A percentile compares a stretch with the other conserved stretches of the same genome.
Conservation (phyloP, 257 asterid genomes). For the Oldenlandia corymbosa region DNA sequence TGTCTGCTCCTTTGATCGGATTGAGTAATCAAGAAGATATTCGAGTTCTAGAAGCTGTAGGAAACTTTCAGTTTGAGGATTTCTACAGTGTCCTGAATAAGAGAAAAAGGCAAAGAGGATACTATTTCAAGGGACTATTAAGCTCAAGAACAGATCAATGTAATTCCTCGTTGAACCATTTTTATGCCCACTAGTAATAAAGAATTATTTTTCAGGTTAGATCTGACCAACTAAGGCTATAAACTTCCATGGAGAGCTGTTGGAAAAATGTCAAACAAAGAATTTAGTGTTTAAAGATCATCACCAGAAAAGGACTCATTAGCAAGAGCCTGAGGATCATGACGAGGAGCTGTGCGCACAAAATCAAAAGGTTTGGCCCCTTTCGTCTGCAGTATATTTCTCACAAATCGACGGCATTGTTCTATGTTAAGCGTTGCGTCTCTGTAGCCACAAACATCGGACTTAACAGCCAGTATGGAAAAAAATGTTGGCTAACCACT, state of each 20-base stretch:
- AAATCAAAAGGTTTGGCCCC: slow-evolving; percentile 72
- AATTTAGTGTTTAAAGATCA: slow-evolving; percentile 13
- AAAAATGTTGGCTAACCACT: slow-evolving; percentile 11
- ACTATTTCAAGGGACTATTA: not conserved
- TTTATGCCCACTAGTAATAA: not conserved
- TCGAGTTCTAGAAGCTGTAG: slow-evolving; percentile 65
- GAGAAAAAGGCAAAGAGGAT: slow-evolving; percentile 8
- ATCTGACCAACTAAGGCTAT: not conserved
- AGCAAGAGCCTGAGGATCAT: slow-evolving; percentile 39
- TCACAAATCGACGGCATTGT: slow-evolving; percentile 50
- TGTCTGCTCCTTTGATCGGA: slow-evolving; percentile 24
- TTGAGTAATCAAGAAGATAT: slow-evolving; percentile 51
- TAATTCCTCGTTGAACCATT: not conserved
- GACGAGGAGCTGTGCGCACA: slow-evolving; percentile 61
- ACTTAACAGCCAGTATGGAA: slow-evolving; percentile 10
- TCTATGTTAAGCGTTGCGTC: slow-evolving; percentile 43
- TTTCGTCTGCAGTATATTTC: slow-evolving; percentile 48
- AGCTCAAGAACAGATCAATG: not conserved
- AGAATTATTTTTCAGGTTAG: not conserved
- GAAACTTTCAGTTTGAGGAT: slow-evolving; percentile 82
- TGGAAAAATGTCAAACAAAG: not conserved
- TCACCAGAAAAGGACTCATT: slow-evolving; percentile 46
- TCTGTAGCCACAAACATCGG: slow-evolving; percentile 31
- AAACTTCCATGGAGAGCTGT: not conserved
- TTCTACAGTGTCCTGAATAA: slow-evolving; percentile 53